A percentile compares a stretch with the other conserved stretches of the same genome.
These are phyloP conservation scores for Graphium sp. DNA, from an alignment of 2,329 filamentous ascomycete genomes.

Conservation along the genomic window DNA sequence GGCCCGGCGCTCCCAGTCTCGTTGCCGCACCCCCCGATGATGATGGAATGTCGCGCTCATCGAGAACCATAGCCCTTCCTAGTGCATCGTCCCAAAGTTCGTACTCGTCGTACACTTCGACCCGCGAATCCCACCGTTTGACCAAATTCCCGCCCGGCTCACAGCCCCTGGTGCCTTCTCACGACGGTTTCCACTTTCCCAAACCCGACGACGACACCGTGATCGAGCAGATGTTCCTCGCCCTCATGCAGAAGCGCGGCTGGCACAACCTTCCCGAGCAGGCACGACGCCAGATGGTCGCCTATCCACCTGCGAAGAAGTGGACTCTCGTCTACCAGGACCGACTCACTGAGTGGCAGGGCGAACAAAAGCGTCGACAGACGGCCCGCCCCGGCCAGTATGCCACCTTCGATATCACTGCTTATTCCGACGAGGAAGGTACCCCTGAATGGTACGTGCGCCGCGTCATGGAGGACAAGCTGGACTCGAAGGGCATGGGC, in stretches of 20 bases:
- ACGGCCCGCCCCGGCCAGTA: constrained; percentile 58
- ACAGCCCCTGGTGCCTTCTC: too few species aligned
- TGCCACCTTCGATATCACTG: constrained; percentile 51
- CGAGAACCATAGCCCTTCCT: constrained; percentile 30
- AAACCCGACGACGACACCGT: constrained; percentile 67
- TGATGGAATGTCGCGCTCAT: constrained; percentile 32
- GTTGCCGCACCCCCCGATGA: too few species aligned
- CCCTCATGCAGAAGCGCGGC: constrained; percentile 91
- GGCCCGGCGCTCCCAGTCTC: too few species aligned
- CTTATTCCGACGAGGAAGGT: constrained; percentile 80
- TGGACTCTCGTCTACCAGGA: constrained; percentile 97
- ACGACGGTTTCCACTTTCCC: constrained; percentile 43
- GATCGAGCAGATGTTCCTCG: constrained; percentile 80
- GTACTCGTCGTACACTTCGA: constrained; percentile 26
- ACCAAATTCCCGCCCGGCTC: constrained; percentile 30
- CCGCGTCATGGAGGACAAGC: constrained; percentile 88
- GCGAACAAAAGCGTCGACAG: constrained; percentile 75
- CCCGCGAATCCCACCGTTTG: constrained; percentile 38
- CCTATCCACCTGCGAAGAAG: constrained; percentile 87
- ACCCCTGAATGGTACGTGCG: constrained; percentile 97
- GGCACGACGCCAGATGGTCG: constrained; percentile 87
- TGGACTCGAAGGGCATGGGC: constrained; percentile 79
- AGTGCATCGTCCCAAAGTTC: constrained; percentile 40
- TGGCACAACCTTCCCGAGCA: constrained; percentile 96
- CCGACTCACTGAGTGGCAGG: constrained; percentile 80